Base-by-base conservation (phyloP, 2,329 filamentous ascomycete genomes). In the Daldinia sp. region DNA sequence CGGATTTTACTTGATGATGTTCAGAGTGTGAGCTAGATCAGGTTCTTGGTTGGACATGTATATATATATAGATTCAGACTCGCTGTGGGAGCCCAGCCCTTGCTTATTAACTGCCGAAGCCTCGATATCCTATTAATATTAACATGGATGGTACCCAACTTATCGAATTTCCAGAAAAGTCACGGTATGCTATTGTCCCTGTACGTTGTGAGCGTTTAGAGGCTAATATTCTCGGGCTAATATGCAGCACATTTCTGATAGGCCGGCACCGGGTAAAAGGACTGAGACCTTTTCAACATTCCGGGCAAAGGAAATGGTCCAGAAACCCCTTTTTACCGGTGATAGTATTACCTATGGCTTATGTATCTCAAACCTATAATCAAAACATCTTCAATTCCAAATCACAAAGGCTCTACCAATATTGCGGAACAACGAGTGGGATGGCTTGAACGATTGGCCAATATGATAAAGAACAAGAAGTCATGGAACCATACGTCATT, bases 31-130 rank as follows among this genome's bases (percentile, higher is more conserved):
- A 56, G 51, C 61, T 39, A 50, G 39, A 59, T 61, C 26, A 28
- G 46, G 41, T 30, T 41, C 46, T 37, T 12, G 37, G 65, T 26
- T 44, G 65, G 68, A 30, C 46, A 61, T 35, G 50, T 18, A 51
- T 58, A 64, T 70, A 70, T 69, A 72, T 70, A 42, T 67, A 68
- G 59, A 63, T 65, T 50, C 39, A 51, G 58, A 13, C 41, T 41
- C 63, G 44, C 28, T 18, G 30, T 15, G n/a, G 46, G 39, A 56
- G 59, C 37, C 13, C 48, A 37, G 20, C 28, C 15, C 41, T 41
- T 67, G 60, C 65, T 66, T 71, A 66, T 63, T 71, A 68, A 70
- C 68, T 72, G 68, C 70, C 70, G 70, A 72, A 63, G 33, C 35
- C 28, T 62, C 33, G 4, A 54, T 37, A 60, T 68, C 18, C 68